Percentiles rank a stretch among this genome's conserved stretches.
phyloP scores from a whole-genome alignment of 352 stramenopile species.

The Pythium chondricola region DNA sequence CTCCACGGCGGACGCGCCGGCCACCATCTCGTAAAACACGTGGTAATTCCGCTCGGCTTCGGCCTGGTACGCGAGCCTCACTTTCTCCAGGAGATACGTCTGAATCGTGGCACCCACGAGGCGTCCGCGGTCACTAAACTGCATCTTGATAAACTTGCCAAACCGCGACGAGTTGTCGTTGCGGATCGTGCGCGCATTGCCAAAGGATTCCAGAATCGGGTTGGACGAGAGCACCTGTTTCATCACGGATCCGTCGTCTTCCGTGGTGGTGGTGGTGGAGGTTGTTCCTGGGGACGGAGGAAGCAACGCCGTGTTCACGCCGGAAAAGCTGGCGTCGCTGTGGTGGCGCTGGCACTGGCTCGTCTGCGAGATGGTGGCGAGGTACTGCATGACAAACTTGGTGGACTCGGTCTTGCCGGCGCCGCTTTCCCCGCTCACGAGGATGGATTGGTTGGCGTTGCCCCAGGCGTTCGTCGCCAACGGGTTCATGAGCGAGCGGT shows the following conservation, averaged over 20 bases:
- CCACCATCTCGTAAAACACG: constrained; percentile 94
- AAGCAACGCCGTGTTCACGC: constrained; percentile 4
- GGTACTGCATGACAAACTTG: constrained; percentile 95
- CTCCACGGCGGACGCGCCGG: constrained; percentile 49
- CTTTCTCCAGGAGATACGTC: constrained; percentile 96
- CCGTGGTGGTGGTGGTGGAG: constrained; percentile 20
- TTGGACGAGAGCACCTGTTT: constrained; percentile 96
- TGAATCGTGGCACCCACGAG: constrained; percentile 91
- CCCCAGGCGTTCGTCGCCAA: constrained; percentile 28
- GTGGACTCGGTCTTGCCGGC: constrained; percentile 96
- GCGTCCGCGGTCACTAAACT: constrained; percentile 74
- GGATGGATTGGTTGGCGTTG: constrained; percentile 85
- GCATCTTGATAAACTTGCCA: constrained; percentile 97
- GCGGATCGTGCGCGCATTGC: constrained; percentile 95
- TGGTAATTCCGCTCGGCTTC: constrained; percentile 94
- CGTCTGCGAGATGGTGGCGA: constrained; percentile 84
- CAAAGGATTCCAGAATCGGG: constrained; percentile 98
- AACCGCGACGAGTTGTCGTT: constrained; percentile 97
- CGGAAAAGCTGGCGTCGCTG: constrained; percentile 11
- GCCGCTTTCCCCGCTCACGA: constrained; percentile 90
- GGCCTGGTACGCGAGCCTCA: constrained; percentile 91
- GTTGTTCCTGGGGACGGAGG: not conserved
- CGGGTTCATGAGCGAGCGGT: constrained; percentile 68
- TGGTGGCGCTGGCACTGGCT: not conserved
- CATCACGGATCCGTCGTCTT: constrained; percentile 77